Evolutionary conservation across 75 land plant species (phyloP), one percentile per base, ranked within the genome.

Genomic region (Sequoiadendron giganteum): DNA sequence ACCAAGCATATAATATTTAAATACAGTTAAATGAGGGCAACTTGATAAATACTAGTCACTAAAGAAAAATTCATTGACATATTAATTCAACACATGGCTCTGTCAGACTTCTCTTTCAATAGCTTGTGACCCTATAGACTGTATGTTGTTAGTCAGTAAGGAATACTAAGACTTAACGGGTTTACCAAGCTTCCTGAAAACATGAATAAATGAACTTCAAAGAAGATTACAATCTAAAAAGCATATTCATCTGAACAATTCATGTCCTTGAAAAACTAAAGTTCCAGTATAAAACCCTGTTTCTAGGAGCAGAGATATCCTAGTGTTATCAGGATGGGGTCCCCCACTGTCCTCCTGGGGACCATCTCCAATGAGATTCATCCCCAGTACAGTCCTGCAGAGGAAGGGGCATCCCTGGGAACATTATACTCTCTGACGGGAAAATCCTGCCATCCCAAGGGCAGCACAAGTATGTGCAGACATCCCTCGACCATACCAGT

Each of bases 211-310:
- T 18, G 43, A 14, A 82, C 47, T 82, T 82, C n/a, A 1, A 45
- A 45, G 32, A n/a, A 82, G 48, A 82, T 28, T 45, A n/a, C n/a
- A 82, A n/a, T 82, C 48, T 82, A 82, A 42, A 82, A 42, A n/a
- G 38, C 8, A 75, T 32, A 2, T 75, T 83, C 48, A 48, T 28
- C 49, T 42, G 6, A 36, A 39, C 10, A 83, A 16, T 19, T 21
- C 11, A 1, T 25, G 32, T 42, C 48, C 45, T 21, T 42, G 18
- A 42, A 42, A 36, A 43, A 16, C 85, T 18, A 83, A 10, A 28
- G 15, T 3, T 40, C 16, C 5, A 83, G 7, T 3, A 0, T 45
- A 45, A 7, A 77, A 77, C 14, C 32, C 36, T 77, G 32, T 34
- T 77, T 77, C 79, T 25, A 49, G 52, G 1, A 42, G 43, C 43